These are phyloP conservation scores for Eucalyptus erythrocorys DNA, from an alignment of 345 rosid genomes.

Conservation along the genomic window DNA sequence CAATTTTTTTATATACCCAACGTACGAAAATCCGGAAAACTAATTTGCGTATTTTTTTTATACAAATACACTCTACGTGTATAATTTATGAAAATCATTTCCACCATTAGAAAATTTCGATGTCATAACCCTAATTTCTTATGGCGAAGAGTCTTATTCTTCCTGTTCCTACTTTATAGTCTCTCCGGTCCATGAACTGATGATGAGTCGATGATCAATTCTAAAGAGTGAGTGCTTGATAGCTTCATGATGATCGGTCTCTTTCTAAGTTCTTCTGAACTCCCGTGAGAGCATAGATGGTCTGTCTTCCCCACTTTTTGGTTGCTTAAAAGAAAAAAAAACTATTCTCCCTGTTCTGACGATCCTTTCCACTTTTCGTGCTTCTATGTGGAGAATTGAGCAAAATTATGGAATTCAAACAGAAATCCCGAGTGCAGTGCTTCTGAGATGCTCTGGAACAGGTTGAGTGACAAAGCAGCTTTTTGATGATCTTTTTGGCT, in stretches of 20 bases:
- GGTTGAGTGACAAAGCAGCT: constrained; percentile 26
- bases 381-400: background rate
- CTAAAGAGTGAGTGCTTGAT: background rate
- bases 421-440: background rate
- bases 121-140: background rate
- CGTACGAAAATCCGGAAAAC: rapidly evolving
- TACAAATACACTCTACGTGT: background rate
- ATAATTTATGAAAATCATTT: background rate
- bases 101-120: background rate
- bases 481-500: constrained; percentile 30
- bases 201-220: background rate
- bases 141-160: background rate
- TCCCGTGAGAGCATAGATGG: background rate
- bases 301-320: background rate
- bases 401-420: background rate
- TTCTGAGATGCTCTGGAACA: background rate
- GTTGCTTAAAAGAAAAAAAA: background rate
- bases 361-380: background rate
- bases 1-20: background rate
- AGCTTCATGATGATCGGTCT: background rate
- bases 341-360: background rate
- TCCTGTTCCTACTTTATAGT: background rate
- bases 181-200: background rate
- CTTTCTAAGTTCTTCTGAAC: background rate
- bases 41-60: background rate